Conservation (phyloP, 257 asterid genomes). For the Solanum appendiculatum region DNA sequence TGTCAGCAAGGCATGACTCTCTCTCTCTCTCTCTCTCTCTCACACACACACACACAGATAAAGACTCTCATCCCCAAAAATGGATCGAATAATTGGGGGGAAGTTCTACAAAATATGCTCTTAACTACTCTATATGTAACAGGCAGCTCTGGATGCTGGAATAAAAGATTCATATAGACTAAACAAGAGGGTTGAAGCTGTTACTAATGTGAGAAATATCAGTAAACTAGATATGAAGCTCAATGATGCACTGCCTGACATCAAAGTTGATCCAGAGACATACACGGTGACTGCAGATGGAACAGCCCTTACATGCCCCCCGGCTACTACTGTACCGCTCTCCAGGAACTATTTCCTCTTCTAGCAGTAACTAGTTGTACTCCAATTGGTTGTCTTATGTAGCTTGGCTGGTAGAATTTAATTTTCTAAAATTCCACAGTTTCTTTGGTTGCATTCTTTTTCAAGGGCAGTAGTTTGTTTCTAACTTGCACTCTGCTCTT, state of each 20-base stretch:
- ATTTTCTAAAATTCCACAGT: background rate
- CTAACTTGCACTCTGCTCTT: too few species aligned
- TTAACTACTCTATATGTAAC: background rate
- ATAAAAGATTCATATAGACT: slow-evolving; percentile 54
- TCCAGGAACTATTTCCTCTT: slow-evolving; percentile 83
- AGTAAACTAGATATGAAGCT: slow-evolving; percentile 89
- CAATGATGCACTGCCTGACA: slow-evolving; percentile 73
- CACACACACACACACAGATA: background rate
- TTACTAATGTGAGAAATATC: slow-evolving; percentile 55
- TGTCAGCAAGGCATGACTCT: slow-evolving; percentile 59
- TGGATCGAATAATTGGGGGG: background rate
- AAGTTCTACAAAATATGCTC: background rate
- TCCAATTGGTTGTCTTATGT: background rate
- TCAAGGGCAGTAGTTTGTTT: too few species aligned
- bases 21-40: background rate
- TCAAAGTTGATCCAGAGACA: slow-evolving; percentile 78
- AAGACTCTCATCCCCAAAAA: background rate
- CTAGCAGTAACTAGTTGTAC: slow-evolving; percentile 7
- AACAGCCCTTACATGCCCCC: slow-evolving; percentile 51
- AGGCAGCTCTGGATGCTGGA: slow-evolving; percentile 58
- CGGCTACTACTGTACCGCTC: slow-evolving; percentile 72
- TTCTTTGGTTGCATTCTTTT: background rate
- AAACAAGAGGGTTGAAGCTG: slow-evolving; percentile 65
- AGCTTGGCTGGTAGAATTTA: background rate
- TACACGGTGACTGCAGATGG: slow-evolving; percentile 76